Base-by-base conservation (phyloP, 331 rosid species). In the Dryas integrifolia region DNA sequence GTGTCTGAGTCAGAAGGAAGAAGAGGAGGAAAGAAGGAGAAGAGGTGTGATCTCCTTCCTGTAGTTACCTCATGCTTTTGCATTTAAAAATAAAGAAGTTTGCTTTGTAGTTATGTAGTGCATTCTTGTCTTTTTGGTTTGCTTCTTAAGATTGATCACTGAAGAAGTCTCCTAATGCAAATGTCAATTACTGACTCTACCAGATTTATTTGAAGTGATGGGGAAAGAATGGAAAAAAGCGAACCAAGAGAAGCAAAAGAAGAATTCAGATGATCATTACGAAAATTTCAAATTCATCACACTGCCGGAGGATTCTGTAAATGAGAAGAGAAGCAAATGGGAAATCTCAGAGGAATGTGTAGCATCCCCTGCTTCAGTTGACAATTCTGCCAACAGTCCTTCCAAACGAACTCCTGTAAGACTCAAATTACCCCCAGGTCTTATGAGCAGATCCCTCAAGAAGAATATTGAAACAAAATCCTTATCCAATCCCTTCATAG, bases 1-100 rank as follows among this genome's bases (percentile, higher is more conserved):
- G 50, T 52, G 7, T 52, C 16, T 0, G 8, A 51, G 40, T 69
- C 47, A 69, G 43, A 69, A 26, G 16, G 59, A 50, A 50, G 60
- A 24, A 11, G 11, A 40, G 47, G 43, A 69, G 39, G 62, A 16
- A 52, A 51, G 51, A 13, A 30, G 21, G n/a, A 10, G 39, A 51
- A 18, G 11, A 38, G 62, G 73, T 69, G 39, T 40, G 7, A 16
- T 69, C 73, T 68, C 61, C 61, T 69, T 50, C 26, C 24, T 21
- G 24, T 21, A 21, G 24, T 21, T 21, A 21, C 24, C 48, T 61
- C 48, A 39, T 5, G 60, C 73, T 38, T 15, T 8, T 51, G 59
- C 49, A 51, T 43, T 46, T 0, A 3, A 15, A 52, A 14, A 16
- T 38, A 4, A 39, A 2, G 4, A 39, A 9, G 6, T 35, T 50